Conservation (phyloP, 176 grass and related monocot species). For the Rhynchospora breviuscula region DNA sequence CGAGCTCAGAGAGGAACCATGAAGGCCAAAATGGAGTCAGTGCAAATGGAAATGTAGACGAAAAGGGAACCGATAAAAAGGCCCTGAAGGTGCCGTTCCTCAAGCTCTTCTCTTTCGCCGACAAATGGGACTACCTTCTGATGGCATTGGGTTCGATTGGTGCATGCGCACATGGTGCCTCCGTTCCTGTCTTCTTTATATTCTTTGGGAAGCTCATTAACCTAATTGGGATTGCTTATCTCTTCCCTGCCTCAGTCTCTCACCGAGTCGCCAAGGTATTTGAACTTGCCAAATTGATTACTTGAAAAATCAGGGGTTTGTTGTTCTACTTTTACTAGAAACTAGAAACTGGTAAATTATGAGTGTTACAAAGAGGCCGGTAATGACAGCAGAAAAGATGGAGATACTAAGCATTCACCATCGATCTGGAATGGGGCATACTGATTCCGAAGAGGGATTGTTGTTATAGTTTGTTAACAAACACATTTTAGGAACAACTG, state of each 20-base stretch:
- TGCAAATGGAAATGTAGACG: neutral
- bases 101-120: slow-evolving; percentile 96
- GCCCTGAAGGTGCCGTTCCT: slow-evolving; percentile 69
- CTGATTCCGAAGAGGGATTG: neutral
- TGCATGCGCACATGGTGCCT: slow-evolving; percentile 90
- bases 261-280: slow-evolving; percentile 64
- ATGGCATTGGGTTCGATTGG: slow-evolving; percentile 79
- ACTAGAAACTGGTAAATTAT: too few species aligned
- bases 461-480: neutral
- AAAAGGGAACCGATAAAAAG: neutral
- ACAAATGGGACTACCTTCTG: slow-evolving; percentile 87
- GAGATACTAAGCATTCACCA: neutral
- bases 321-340: neutral
- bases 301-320: neutral
- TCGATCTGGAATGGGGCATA: neutral
- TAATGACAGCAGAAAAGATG: neutral
- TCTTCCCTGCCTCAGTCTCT: slow-evolving; percentile 80
- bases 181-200: slow-evolving; percentile 98
- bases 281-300: neutral
- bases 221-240: slow-evolving; percentile 88
- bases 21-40: neutral
- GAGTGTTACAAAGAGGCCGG: neutral
- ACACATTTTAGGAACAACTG: neutral
- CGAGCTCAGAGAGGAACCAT: slow-evolving; percentile 7
- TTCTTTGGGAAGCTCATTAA: slow-evolving; percentile 99